Evolutionary conservation across 2,329 filamentous ascomycete genomes (phyloP).

Genomic region (Didymella arachidicola): DNA sequence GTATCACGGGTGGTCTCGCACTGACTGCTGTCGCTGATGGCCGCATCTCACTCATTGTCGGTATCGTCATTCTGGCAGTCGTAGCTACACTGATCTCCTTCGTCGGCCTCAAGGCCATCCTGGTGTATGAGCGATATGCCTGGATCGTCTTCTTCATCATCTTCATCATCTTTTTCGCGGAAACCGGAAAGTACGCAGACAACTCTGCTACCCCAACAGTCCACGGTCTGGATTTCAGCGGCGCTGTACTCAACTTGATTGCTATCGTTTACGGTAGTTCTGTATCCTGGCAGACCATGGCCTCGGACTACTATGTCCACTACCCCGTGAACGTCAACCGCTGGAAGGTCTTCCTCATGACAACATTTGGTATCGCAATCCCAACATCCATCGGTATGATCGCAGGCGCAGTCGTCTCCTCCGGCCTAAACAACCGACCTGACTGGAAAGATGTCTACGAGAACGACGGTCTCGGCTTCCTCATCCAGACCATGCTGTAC

Average conservation of each 20-base stretch:
- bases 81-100: constrained; percentile 50
- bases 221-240: constrained; percentile 47
- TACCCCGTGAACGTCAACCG: constrained; percentile 51
- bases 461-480: constrained; percentile 57
- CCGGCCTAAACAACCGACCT: constrained; percentile 43
- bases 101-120: constrained; percentile 54
- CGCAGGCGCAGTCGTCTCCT: constrained; percentile 55
- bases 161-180: constrained; percentile 58
- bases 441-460: constrained; percentile 53
- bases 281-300: constrained; percentile 53
- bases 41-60: constrained; percentile 54
- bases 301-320: constrained; percentile 55
- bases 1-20: constrained; percentile 54
- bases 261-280: constrained; percentile 51
- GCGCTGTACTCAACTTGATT: constrained; percentile 38
- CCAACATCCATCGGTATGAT: constrained; percentile 56
- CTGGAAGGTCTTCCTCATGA: constrained; percentile 54
- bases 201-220: constrained; percentile 44
- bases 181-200: constrained; percentile 56
- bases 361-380: constrained; percentile 52
- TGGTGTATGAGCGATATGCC: constrained; percentile 59
- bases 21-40: constrained; percentile 54
- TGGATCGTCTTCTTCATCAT: constrained; percentile 59
- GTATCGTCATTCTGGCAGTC: constrained; percentile 54
- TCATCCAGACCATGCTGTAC: constrained; percentile 57